phyloP scores from a whole-genome alignment of 225 moss, liverwort and hornwort genomes.

The Anthoceros angustus region DNA sequence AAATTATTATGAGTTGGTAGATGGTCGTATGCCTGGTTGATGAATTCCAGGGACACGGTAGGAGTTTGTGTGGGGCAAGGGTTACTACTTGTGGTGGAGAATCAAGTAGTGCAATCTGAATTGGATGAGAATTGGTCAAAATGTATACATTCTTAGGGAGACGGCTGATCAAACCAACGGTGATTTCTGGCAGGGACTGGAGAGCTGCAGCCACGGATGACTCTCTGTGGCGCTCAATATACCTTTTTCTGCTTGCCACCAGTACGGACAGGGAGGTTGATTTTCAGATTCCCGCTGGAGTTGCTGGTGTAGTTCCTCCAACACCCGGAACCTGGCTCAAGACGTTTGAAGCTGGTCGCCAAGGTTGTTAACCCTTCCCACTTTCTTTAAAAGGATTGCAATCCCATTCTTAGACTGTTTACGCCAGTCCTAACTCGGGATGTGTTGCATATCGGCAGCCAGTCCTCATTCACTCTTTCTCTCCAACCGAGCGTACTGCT shows the following conservation, averaged over 20 bases:
- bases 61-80: not conserved
- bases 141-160: not conserved
- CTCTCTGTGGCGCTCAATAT: slow-evolving; percentile 57
- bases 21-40: slow-evolving; percentile 4
- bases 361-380: slow-evolving; percentile 22
- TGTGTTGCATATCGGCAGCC: slow-evolving; percentile 25
- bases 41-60: slow-evolving; percentile 7
- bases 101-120: not conserved
- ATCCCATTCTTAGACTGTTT: not conserved
- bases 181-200: slow-evolving; percentile 45
- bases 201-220: slow-evolving; percentile 55
- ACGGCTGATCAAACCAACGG: not conserved
- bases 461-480: slow-evolving; percentile 33
- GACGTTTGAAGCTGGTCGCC: slow-evolving; percentile 48
- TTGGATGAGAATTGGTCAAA: not conserved
- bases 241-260: slow-evolving; percentile 31
- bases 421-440: not conserved
- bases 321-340: slow-evolving; percentile 40
- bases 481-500: slow-evolving; percentile 70
- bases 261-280: slow-evolving; percentile 15
- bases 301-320: slow-evolving; percentile 11
- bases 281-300: slow-evolving; percentile 16
- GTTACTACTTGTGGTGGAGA: no score
- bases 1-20: not conserved
- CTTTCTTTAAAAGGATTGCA: not conserved